phyloP scores from a whole-genome alignment of 2,329 filamentous ascomycete species.

The Westerdykella sp. region DNA sequence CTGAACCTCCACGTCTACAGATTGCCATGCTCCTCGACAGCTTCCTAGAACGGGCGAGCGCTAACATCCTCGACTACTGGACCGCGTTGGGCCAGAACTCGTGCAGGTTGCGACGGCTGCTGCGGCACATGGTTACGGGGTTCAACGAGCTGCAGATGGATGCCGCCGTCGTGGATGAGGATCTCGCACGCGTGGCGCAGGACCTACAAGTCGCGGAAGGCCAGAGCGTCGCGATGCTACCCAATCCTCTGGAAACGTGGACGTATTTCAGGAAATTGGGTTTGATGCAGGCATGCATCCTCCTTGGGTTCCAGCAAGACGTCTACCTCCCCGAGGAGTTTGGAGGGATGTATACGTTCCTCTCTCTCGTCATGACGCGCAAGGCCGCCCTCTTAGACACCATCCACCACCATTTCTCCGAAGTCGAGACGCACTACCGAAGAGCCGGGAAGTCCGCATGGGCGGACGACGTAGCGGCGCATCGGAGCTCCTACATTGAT shows the following conservation, averaged over 20 bases:
- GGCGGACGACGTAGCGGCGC: neutral
- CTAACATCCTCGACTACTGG: slow-evolving; percentile 77
- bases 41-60: slow-evolving; percentile 51
- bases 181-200: slow-evolving; percentile 34
- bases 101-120: slow-evolving; percentile 79
- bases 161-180: slow-evolving; percentile 46
- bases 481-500: slow-evolving; percentile 12
- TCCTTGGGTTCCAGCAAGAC: slow-evolving; percentile 90
- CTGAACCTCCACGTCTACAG: slow-evolving; percentile 66
- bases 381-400: slow-evolving; percentile 16
- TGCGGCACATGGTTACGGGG: slow-evolving; percentile 74
- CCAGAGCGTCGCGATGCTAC: no score
- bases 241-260: slow-evolving; percentile 80
- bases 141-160: slow-evolving; percentile 82
- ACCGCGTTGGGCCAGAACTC: slow-evolving; percentile 84
- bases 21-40: slow-evolving; percentile 55
- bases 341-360: slow-evolving; percentile 75
- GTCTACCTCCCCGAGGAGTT: slow-evolving; percentile 84
- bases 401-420: slow-evolving; percentile 13
- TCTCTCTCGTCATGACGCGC: slow-evolving; percentile 20
- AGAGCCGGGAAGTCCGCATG: neutral
- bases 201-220: slow-evolving; percentile 48
- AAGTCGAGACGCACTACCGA: neutral
- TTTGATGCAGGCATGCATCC: slow-evolving; percentile 78
- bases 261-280: slow-evolving; percentile 83